phyloP scores from a whole-genome alignment of 164 flowering plant species.

The Umbellularia californica region DNA sequence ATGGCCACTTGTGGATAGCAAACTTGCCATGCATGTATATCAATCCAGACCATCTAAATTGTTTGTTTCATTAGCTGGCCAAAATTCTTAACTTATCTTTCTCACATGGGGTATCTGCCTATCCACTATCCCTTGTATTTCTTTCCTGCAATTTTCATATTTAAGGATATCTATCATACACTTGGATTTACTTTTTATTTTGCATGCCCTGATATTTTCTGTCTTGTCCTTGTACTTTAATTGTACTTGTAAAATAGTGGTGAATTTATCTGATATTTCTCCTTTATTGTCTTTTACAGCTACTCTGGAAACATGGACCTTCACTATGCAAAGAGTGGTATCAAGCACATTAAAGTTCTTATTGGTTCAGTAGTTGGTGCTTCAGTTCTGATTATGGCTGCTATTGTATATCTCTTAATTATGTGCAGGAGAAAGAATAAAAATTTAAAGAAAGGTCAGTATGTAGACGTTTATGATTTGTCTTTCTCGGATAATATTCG shows the following conservation, averaged over 20 bases:
- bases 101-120: no score
- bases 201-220: neutral
- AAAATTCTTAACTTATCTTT: neutral
- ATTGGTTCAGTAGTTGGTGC: slow-evolving; percentile 65
- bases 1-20: neutral
- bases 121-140: no score
- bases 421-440: slow-evolving; percentile 42
- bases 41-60: neutral
- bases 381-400: slow-evolving; percentile 51
- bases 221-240: neutral
- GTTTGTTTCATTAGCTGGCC: neutral
- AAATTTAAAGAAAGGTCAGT: slow-evolving; percentile 42
- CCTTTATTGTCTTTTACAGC: slow-evolving; percentile 34
- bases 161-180: neutral
- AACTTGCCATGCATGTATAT: neutral
- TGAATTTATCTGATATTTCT: neutral
- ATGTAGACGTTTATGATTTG: neutral
- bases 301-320: slow-evolving; percentile 72
- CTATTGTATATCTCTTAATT: slow-evolving; percentile 44
- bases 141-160: neutral
- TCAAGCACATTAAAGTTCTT: slow-evolving; percentile 37
- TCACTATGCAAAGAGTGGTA: slow-evolving; percentile 33
- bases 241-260: neutral
- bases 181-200: neutral
- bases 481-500: neutral